phyloP scores from a whole-genome alignment of 2,329 filamentous ascomycete genomes.

The Colletotrichum sp. region DNA sequence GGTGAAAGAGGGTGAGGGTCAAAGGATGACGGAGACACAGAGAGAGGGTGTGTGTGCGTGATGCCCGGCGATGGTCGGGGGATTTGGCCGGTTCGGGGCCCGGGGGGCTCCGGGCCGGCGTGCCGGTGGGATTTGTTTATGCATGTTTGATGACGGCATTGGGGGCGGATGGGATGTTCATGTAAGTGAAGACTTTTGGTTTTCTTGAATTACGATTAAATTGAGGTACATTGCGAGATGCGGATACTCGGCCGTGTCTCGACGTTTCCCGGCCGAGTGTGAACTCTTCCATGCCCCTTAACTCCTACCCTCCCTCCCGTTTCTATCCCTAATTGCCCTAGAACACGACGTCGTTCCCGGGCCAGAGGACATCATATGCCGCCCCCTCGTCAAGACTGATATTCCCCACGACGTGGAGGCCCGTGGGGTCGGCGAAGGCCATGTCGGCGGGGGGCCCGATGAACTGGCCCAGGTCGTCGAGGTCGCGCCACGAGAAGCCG shows the following conservation, averaged over 20 bases:
- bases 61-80: neutral
- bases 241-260: neutral
- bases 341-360: constrained; percentile 6
- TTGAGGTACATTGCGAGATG: neutral
- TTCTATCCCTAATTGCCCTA: neutral
- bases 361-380: constrained; percentile 15
- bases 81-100: neutral
- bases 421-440: neutral
- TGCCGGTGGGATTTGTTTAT: neutral
- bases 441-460: constrained; percentile 24
- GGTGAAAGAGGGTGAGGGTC: neutral
- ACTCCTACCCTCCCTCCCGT: neutral
- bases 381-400: constrained; percentile 1
- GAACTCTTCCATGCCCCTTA: neutral
- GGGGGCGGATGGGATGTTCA: neutral
- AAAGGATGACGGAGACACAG: neutral
- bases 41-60: neutral
- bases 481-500: constrained; percentile 66
- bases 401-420: neutral
- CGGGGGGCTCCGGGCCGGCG: neutral
- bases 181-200: neutral
- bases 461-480: constrained; percentile 64
- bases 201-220: neutral
- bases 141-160: neutral
- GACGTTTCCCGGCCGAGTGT: neutral